Percentiles rank a stretch among this genome's conserved stretches.
Conservation (phyloP, 805 yeast genomes). For the Candida ficus region DNA sequence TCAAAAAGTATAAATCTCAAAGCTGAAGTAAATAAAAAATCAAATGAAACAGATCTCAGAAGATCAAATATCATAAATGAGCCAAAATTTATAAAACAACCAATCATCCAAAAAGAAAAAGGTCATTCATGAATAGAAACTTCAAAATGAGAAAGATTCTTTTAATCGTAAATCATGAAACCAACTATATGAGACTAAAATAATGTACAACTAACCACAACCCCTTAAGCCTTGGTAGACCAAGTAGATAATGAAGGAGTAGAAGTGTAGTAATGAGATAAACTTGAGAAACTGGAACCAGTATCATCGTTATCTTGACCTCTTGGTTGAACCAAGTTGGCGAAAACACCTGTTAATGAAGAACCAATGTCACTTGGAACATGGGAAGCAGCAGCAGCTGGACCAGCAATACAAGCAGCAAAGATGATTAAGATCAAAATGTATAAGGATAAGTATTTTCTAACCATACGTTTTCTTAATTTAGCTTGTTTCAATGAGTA, state of each 20-base stretch:
- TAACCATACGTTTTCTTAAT: constrained; percentile 95
- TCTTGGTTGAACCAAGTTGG: constrained; percentile 89
- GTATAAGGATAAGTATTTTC: constrained; percentile 83
- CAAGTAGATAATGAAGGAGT: constrained; percentile 51
- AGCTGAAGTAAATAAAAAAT: no score
- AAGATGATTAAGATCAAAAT: constrained; percentile 64
- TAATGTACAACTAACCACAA: constrained; percentile 3
- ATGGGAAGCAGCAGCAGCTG: constrained; percentile 75
- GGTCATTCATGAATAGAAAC: not conserved
- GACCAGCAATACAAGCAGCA: constrained; percentile 77
- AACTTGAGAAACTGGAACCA: constrained; percentile 38
- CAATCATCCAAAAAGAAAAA: not conserved
- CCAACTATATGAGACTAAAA: not conserved
- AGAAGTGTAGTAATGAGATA: constrained; percentile 36
- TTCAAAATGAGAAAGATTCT: not conserved
- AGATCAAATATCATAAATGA: not conserved
- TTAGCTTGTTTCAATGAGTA: constrained; percentile 94
- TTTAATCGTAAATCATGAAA: not conserved
- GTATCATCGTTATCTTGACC: constrained; percentile 80
- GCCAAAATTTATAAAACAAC: not conserved
- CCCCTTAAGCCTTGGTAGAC: constrained; percentile 44
- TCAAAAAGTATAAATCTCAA: not conserved
- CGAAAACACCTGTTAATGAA: constrained; percentile 34
- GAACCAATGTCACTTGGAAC: constrained; percentile 33
- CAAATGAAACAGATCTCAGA: not conserved